These are phyloP conservation scores for Pythium phragmiticola DNA, from an alignment of 352 stramenopile genomes.

Conservation along the genomic window DNA sequence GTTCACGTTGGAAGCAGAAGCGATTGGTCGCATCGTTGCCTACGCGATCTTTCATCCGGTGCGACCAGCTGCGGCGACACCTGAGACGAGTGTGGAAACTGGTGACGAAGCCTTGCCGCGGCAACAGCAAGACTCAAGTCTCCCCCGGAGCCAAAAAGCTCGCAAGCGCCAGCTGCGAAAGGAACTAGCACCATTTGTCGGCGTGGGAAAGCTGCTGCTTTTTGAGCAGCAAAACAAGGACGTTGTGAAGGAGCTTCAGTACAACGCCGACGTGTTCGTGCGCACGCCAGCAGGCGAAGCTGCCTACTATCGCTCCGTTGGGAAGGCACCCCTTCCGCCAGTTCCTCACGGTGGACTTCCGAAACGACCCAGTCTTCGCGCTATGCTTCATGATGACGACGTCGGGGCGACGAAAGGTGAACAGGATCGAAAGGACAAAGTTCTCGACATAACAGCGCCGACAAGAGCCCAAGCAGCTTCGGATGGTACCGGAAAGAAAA, in stretches of 20 bases:
- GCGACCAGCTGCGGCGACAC: slow-evolving; percentile 14
- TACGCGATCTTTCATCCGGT: slow-evolving; percentile 72
- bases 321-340: slow-evolving; percentile 50
- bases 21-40: slow-evolving; percentile 76
- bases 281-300: slow-evolving; percentile 63
- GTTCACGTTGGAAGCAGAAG: slow-evolving; percentile 82
- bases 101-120: slow-evolving; percentile 12
- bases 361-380: slow-evolving; percentile 23
- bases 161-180: slow-evolving; percentile 71
- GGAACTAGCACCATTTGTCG: slow-evolving; percentile 65
- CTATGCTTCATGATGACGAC: slow-evolving; percentile 3
- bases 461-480: slow-evolving; percentile 12
- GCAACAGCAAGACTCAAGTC: slow-evolving; percentile 3
- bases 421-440: slow-evolving; percentile 17
- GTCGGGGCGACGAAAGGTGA: neutral
- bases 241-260: slow-evolving; percentile 89
- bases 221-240: slow-evolving; percentile 91
- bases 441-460: slow-evolving; percentile 22
- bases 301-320: slow-evolving; percentile 74
- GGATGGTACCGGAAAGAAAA: neutral
- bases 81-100: slow-evolving; percentile 2
- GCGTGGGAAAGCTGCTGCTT: slow-evolving; percentile 80
- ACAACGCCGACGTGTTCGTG: slow-evolving; percentile 82
- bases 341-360: slow-evolving; percentile 43
- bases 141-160: slow-evolving; percentile 54